phyloP scores from a whole-genome alignment of 2,329 filamentous ascomycete genomes.

The Metarhizium humberi region DNA sequence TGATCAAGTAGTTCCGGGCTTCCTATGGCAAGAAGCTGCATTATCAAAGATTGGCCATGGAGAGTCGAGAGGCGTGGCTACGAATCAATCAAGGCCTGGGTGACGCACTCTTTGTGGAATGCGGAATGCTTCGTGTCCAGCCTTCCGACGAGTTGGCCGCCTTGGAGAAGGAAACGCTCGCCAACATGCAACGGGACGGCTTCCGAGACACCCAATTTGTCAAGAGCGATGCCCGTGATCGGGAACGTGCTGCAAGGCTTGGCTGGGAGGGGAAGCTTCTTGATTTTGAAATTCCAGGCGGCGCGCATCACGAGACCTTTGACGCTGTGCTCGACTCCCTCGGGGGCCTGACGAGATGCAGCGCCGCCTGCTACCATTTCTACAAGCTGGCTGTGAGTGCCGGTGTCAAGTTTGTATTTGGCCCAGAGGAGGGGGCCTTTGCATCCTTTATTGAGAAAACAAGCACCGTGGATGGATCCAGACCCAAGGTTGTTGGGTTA shows the following conservation, averaged over 20 bases:
- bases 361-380: conserved; percentile 13
- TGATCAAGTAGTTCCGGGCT: conserved; percentile 12
- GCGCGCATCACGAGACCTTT: conserved; percentile 5
- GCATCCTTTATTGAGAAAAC: conserved; percentile 9
- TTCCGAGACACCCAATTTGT: conserved; percentile 15
- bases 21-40: conserved; percentile 15
- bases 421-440: conserved; percentile 14
- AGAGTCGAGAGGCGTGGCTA: conserved; percentile 15
- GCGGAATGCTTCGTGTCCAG: conserved; percentile 18
- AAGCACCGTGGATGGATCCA: background rate
- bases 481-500: background rate
- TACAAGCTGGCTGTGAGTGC: conserved; percentile 11
- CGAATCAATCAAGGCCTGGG: conserved; percentile 8
- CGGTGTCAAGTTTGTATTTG: conserved; percentile 18
- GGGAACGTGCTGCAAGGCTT: conserved; percentile 8
- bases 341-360: conserved; percentile 14
- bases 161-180: conserved; percentile 15
- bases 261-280: conserved; percentile 15
- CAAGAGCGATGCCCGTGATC: conserved; percentile 10
- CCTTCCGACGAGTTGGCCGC: conserved; percentile 10
- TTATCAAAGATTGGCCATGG: conserved; percentile 15
- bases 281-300: conserved; percentile 13
- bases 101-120: conserved; percentile 10
- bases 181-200: conserved; percentile 15
- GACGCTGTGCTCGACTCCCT: conserved; percentile 16